These are phyloP conservation scores for Dalbergia oliveri DNA, from an alignment of 306 rosid genomes.

Conservation along the genomic window DNA sequence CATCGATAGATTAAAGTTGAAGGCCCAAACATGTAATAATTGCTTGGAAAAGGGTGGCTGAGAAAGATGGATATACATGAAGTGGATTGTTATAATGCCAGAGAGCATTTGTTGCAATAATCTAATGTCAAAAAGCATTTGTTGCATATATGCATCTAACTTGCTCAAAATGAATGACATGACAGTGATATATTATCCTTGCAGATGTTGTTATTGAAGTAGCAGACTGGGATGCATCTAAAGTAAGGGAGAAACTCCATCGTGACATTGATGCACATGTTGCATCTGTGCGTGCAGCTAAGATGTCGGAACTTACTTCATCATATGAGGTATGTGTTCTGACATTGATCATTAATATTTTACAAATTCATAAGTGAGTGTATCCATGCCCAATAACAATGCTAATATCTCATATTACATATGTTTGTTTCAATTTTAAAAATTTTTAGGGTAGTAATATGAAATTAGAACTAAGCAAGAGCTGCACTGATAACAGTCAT, in stretches of 20 bases:
- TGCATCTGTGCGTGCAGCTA: constrained; percentile 67
- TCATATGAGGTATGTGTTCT: constrained; percentile 64
- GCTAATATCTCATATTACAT: background rate
- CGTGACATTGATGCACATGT: constrained; percentile 85
- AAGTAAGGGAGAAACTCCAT: constrained; percentile 78
- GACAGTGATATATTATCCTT: constrained; percentile 46
- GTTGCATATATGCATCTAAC: constrained; percentile 23
- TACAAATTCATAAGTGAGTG: constrained; percentile 12
- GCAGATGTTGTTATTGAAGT: constrained; percentile 78
- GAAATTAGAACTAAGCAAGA: constrained; percentile 16
- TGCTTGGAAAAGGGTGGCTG: constrained; percentile 6
- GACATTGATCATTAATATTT: constrained; percentile 25
- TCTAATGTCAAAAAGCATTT: constrained; percentile 7
- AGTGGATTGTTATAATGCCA: background rate
- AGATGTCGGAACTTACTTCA: constrained; percentile 74
- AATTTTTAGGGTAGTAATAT: background rate
- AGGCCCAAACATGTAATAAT: background rate
- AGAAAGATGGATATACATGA: background rate
- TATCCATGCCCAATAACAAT: constrained; percentile 2
- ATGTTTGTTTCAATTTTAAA: constrained; percentile 12
- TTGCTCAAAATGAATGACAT: constrained; percentile 30
- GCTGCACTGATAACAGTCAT: constrained; percentile 10
- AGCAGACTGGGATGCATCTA: constrained; percentile 84
- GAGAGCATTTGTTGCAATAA: constrained; percentile 7
- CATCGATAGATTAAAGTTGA: constrained; percentile 35